These are phyloP conservation scores for Backusella mclennaniae DNA, from an alignment of 192 early-diverging fungal species.

Conservation along the genomic window DNA sequence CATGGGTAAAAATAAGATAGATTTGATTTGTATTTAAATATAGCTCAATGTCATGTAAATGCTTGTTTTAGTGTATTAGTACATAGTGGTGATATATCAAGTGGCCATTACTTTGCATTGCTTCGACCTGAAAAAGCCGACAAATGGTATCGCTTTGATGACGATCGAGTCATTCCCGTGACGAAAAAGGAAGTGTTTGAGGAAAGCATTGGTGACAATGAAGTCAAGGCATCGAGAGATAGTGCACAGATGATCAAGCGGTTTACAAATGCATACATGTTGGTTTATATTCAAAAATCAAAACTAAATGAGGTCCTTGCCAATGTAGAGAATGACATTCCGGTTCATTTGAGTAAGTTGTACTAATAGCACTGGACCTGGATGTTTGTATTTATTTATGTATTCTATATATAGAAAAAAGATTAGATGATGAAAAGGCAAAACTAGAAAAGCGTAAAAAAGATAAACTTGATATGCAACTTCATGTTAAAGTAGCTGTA, in stretches of 20 bases:
- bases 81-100: constrained; percentile 90
- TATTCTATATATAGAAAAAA: constrained; percentile 14
- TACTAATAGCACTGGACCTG: background rate
- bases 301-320: constrained; percentile 70
- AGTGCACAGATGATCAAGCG: constrained; percentile 65
- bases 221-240: background rate
- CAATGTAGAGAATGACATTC: constrained; percentile 62
- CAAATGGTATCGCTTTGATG: constrained; percentile 94
- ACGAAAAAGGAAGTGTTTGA: constrained; percentile 84
- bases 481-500: constrained; percentile 65
- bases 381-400: background rate
- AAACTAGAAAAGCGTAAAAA: constrained; percentile 59
- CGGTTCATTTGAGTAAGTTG: constrained; percentile 68
- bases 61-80: constrained; percentile 77
- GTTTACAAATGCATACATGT: constrained; percentile 98
- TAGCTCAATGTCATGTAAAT: background rate
- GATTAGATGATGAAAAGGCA: constrained; percentile 65
- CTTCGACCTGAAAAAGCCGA: constrained; percentile 78
- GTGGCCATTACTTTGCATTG: constrained; percentile 95
- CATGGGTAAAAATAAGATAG: constrained; percentile 63
- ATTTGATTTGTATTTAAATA: background rate
- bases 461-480: constrained; percentile 72
- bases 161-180: constrained; percentile 90
- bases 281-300: constrained; percentile 90
- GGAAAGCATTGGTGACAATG: constrained; percentile 91